phyloP scores from a whole-genome alignment of 345 rosid genomes.

The Syzygium oleosum region DNA sequence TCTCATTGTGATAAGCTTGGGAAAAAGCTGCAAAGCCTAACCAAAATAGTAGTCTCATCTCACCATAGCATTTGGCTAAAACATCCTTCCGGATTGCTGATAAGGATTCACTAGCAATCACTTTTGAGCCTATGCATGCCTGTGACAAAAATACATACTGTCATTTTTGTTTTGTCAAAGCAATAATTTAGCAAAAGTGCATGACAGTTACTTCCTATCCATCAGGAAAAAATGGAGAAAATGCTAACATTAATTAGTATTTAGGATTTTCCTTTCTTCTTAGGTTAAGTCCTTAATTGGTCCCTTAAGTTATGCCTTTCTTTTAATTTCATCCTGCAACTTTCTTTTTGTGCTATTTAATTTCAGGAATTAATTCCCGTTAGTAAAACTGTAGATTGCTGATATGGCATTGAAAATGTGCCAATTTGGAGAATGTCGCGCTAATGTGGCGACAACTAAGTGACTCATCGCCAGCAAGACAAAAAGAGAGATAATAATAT shows the following conservation, averaged over 20 bases:
- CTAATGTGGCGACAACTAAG: not conserved
- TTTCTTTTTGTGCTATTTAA: not conserved
- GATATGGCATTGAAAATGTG: not conserved
- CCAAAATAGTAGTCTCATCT: not conserved
- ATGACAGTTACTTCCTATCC: not conserved
- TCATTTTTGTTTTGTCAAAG: not conserved
- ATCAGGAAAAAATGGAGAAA: not conserved
- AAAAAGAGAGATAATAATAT: not conserved
- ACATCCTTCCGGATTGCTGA: slow-evolving; percentile 98
- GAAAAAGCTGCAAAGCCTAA: not conserved
- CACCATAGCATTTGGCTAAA: slow-evolving; percentile 96
- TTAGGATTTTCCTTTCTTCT: not conserved
- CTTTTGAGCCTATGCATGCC: slow-evolving; percentile 98
- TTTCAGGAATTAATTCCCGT: not conserved
- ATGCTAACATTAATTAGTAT: not conserved
- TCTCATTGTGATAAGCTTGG: not conserved
- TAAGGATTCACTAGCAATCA: slow-evolving; percentile 87
- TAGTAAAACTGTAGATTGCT: not conserved
- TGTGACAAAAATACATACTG: slow-evolving; percentile 16
- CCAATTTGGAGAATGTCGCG: not conserved
- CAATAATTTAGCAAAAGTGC: not conserved
- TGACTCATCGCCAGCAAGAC: not conserved
- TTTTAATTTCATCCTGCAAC: not conserved
- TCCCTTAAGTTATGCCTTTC: not conserved
- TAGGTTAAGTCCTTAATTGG: not conserved